Percentiles rank a stretch among this genome's conserved stretches.
phyloP scores from a whole-genome alignment of 2,329 filamentous ascomycete species.

The Cladosporium sp. region DNA sequence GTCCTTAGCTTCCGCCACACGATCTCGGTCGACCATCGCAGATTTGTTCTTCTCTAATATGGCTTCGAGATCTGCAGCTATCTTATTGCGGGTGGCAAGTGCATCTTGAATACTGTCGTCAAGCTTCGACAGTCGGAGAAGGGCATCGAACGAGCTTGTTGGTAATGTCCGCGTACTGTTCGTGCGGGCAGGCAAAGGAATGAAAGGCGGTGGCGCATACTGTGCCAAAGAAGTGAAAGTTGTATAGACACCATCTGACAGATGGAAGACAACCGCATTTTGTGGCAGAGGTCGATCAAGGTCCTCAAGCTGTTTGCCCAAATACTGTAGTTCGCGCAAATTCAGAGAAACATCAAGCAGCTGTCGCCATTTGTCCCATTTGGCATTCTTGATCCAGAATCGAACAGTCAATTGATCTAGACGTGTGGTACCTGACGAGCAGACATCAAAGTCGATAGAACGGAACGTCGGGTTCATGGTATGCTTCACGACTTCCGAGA shows the following conservation, averaged over 20 bases:
- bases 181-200: conserved; percentile 22
- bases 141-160: conserved; percentile 78
- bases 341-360: conserved; percentile 70
- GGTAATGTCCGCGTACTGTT: conserved; percentile 43
- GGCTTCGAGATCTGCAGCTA: conserved; percentile 72
- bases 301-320: conserved; percentile 60
- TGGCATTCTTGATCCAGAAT: conserved; percentile 65
- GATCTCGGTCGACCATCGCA: conserved; percentile 33
- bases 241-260: conserved; percentile 82
- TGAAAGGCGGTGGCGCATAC: conserved; percentile 17
- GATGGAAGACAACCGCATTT: conserved; percentile 81
- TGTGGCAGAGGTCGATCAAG: conserved; percentile 70
- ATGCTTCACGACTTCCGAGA: conserved; percentile 75
- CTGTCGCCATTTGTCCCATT: conserved; percentile 54
- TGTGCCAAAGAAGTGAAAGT: conserved; percentile 23
- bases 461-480: conserved; percentile 90
- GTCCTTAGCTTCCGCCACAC: conserved; percentile 41
- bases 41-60: conserved; percentile 38
- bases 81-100: conserved; percentile 66
- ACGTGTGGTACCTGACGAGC: conserved; percentile 61
- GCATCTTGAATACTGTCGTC: conserved; percentile 91
- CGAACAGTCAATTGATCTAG: conserved; percentile 62
- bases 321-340: conserved; percentile 69
- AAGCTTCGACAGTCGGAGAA: conserved; percentile 84
- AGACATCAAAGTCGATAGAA: conserved; percentile 70